Percentiles rank a stretch among this genome's conserved stretches.
These are phyloP conservation scores for Leishmania arabica DNA, from an alignment of 208 protist genomes.

Conservation along the genomic window DNA sequence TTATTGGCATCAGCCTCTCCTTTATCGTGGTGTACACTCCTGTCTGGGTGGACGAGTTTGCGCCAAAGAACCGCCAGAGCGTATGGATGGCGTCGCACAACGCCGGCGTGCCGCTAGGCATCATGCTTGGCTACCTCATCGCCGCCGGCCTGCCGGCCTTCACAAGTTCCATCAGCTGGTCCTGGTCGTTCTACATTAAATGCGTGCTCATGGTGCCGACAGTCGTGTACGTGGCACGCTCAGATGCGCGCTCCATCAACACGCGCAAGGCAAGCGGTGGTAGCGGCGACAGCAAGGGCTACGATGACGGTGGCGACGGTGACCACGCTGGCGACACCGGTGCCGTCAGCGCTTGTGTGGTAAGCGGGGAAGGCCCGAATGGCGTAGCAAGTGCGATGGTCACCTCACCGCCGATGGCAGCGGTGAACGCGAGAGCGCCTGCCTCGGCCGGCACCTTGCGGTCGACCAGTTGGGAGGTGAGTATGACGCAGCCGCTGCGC, in stretches of 20 bases:
- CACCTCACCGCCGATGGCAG: not conserved
- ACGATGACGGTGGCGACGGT: not conserved
- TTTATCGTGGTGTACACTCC: conserved; percentile 93
- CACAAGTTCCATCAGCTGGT: conserved; percentile 65
- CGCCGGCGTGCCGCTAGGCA: conserved; percentile 89
- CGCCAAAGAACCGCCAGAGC: conserved; percentile 75
- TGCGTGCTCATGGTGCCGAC: conserved; percentile 75
- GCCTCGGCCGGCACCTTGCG: not conserved
- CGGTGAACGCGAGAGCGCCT: not conserved
- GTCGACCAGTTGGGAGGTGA: not conserved
- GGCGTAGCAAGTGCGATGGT: not conserved
- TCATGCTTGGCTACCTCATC: conserved; percentile 90
- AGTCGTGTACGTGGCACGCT: conserved; percentile 50
- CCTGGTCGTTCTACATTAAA: conserved; percentile 87
- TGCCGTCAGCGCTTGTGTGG: not conserved
- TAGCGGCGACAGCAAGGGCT: conserved; percentile 2
- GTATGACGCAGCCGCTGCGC: not conserved
- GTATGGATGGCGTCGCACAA: conserved; percentile 93
- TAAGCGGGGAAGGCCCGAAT: not conserved
- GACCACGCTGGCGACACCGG: not conserved
- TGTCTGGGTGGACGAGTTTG: conserved; percentile 94
- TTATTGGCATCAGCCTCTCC: conserved; percentile 88
- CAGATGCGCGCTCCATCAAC: conserved; percentile 68
- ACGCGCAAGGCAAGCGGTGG: conserved; percentile 12
- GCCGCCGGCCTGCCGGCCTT: conserved; percentile 57